phyloP scores from a whole-genome alignment of 2,329 filamentous ascomycete genomes.

The Pseudocercospora crystallina region DNA sequence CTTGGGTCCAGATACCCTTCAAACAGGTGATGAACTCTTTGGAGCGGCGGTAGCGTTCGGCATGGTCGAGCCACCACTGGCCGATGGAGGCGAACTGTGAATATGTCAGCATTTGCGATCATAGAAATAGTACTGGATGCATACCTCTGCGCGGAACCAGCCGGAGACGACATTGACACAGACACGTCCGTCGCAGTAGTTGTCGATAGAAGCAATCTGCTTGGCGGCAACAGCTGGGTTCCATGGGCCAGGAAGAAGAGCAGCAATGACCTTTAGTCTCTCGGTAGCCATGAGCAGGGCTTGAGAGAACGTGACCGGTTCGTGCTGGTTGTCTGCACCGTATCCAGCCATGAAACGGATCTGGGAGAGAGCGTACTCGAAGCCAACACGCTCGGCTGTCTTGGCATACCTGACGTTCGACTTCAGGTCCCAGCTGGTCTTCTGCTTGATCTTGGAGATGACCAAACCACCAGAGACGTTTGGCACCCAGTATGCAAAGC shows the following conservation, averaged over 20 bases:
- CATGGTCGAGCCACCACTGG: slow-evolving; percentile 57
- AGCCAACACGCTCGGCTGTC: slow-evolving; percentile 50
- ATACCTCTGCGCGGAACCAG: slow-evolving; percentile 53
- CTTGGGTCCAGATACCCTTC: slow-evolving; percentile 54
- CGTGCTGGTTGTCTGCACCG: slow-evolving; percentile 49
- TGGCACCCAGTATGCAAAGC: slow-evolving; percentile 56
- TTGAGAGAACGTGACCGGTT: slow-evolving; percentile 55
- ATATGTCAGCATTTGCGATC: slow-evolving; percentile 4
- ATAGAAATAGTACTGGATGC: background rate
- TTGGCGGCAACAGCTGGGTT: slow-evolving; percentile 55
- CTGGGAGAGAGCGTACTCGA: slow-evolving; percentile 54
- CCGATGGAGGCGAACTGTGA: slow-evolving; percentile 49
- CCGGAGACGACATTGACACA: slow-evolving; percentile 56
- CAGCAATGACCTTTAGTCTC: slow-evolving; percentile 53
- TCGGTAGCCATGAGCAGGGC: slow-evolving; percentile 50
- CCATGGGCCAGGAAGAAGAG: slow-evolving; percentile 53
- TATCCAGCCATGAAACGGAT: slow-evolving; percentile 54
- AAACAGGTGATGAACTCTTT: slow-evolving; percentile 54
- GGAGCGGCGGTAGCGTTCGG: slow-evolving; percentile 52
- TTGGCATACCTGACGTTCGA: slow-evolving; percentile 52
- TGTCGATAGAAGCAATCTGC: slow-evolving; percentile 55
- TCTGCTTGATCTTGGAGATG: slow-evolving; percentile 53
- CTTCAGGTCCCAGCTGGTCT: slow-evolving; percentile 50
- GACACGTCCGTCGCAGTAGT: slow-evolving; percentile 53
- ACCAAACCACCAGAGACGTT: slow-evolving; percentile 56